These are phyloP conservation scores for Psophocarpus tetragonolobus DNA, from an alignment of 306 rosid species.

Conservation along the genomic window DNA sequence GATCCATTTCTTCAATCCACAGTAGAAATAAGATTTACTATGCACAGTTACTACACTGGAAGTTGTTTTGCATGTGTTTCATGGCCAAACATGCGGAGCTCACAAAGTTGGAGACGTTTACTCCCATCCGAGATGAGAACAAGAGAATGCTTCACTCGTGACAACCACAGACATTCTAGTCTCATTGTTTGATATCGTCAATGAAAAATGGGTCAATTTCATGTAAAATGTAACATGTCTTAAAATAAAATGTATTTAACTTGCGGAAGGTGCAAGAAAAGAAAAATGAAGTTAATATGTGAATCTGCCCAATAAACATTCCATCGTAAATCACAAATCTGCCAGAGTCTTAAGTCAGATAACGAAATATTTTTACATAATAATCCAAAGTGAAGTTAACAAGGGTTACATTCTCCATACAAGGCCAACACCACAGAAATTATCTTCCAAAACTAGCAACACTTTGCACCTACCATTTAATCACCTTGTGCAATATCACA, in stretches of 20 bases:
- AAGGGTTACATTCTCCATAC: slow-evolving; percentile 14
- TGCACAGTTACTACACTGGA: neutral
- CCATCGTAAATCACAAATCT: slow-evolving; percentile 15
- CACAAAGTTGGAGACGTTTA: neutral
- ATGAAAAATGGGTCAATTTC: neutral
- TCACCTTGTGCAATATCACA: slow-evolving; percentile 31
- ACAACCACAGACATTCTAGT: neutral
- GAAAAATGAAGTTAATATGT: neutral
- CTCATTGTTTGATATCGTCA: neutral
- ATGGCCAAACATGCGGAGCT: neutral
- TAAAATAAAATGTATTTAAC: neutral
- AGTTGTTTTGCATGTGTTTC: slow-evolving; percentile 1
- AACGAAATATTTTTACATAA: neutral
- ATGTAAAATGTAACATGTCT: neutral
- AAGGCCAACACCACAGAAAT: neutral
- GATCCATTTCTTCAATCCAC: slow-evolving; percentile 68
- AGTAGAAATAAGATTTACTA: slow-evolving; percentile 29
- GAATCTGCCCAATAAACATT: neutral
- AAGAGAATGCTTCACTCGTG: slow-evolving; percentile 9
- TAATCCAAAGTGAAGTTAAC: slow-evolving; percentile 8
- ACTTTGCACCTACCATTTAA: slow-evolving; percentile 1
- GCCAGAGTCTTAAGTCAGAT: neutral
- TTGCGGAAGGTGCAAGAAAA: neutral
- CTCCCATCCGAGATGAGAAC: neutral
- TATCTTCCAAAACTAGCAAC: neutral